phyloP scores from a whole-genome alignment of 768 basidiomycete species.

The Boletellus ananiceps region DNA sequence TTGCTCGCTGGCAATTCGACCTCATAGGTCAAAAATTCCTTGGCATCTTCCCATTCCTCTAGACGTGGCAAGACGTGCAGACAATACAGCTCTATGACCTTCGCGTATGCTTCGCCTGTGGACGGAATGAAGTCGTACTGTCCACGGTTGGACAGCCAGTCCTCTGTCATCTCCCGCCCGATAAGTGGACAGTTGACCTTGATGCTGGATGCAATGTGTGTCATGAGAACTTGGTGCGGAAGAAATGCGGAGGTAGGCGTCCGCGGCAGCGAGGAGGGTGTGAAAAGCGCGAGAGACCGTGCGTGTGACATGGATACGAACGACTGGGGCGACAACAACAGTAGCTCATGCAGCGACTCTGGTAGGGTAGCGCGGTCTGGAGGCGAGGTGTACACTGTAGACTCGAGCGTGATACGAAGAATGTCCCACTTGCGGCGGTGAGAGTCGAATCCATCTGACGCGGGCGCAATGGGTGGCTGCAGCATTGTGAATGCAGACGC shows the following conservation, averaged over 20 bases:
- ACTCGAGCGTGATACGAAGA: constrained; percentile 77
- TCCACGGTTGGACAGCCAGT: constrained; percentile 67
- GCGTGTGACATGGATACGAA: constrained; percentile 53
- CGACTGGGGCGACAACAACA: constrained; percentile 55
- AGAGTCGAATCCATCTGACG: constrained; percentile 40
- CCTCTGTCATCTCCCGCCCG: constrained; percentile 65
- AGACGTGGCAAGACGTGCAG: constrained; percentile 67
- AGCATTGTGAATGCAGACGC: constrained; percentile 65
- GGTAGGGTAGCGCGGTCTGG: constrained; percentile 44
- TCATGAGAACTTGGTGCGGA: constrained; percentile 65
- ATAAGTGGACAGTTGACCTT: constrained; percentile 59
- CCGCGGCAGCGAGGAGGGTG: constrained; percentile 40
- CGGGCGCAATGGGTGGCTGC: constrained; percentile 33
- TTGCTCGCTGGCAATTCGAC: constrained; percentile 49
- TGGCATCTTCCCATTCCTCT: constrained; percentile 76
- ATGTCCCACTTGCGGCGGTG: constrained; percentile 82
- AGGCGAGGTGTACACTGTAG: constrained; percentile 59
- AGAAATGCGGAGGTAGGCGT: constrained; percentile 51
- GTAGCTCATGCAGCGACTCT: constrained; percentile 44
- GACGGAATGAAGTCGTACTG: constrained; percentile 30
- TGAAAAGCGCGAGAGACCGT: constrained; percentile 67
- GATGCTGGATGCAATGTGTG: constrained; percentile 65
- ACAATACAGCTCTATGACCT: constrained; percentile 73
- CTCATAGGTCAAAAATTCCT: constrained; percentile 72
- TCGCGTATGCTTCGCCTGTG: constrained; percentile 58